A percentile compares a stretch with the other conserved stretches of the same genome.
These are phyloP conservation scores for Lepiota subincarnata DNA, from an alignment of 768 basidiomycete species.

Conservation along the genomic window DNA sequence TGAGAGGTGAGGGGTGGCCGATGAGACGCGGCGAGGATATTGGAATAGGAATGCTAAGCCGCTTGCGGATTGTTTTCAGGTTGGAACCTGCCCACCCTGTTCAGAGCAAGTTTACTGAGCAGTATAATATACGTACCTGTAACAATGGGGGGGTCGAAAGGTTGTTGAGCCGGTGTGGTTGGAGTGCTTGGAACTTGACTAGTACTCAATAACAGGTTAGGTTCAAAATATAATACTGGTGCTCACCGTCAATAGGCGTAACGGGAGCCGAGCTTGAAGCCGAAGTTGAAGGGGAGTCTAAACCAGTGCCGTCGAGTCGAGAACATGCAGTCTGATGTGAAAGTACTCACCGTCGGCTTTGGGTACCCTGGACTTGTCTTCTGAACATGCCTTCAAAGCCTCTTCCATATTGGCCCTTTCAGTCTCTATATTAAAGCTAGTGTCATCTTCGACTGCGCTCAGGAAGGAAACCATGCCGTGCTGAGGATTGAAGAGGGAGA, in stretches of 20 bases:
- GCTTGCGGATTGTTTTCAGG: not conserved
- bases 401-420: slow-evolving; percentile 7
- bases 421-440: slow-evolving; percentile 34
- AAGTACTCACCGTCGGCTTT: not conserved
- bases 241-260: slow-evolving; percentile 6
- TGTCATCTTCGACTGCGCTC: slow-evolving; percentile 33
- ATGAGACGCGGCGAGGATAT: slow-evolving; percentile 10
- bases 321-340: not conserved
- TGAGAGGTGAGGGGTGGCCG: not conserved
- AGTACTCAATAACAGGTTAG: not conserved
- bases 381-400: not conserved
- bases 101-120: not conserved
- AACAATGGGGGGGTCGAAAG: not conserved
- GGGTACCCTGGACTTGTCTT: not conserved
- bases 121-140: not conserved
- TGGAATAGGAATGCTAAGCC: slow-evolving; percentile 10
- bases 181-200: slow-evolving; percentile 1
- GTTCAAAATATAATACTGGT: not conserved
- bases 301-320: not conserved
- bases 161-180: not conserved
- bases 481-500: slow-evolving; percentile 39
- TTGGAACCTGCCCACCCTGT: not conserved
- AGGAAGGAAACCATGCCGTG: slow-evolving; percentile 31
- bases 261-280: slow-evolving; percentile 4
- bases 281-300: slow-evolving; percentile 6